A percentile compares a stretch with the other conserved stretches of the same genome.
Conservation (phyloP, 2,329 filamentous ascomycete genomes). For the Paramyrothecium sp. region DNA sequence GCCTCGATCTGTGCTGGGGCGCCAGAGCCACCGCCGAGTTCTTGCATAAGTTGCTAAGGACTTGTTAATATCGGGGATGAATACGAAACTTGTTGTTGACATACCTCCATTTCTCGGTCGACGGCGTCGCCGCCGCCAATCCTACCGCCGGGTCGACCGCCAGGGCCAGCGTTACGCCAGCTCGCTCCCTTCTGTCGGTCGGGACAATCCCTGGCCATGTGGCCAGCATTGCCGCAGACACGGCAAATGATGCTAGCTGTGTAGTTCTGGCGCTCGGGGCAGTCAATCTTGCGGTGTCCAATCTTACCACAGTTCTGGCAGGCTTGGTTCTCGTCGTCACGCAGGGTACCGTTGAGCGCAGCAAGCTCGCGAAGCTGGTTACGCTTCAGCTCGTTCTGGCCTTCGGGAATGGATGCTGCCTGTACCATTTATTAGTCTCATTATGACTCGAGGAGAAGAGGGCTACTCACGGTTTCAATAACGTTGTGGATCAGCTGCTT, state of each 20-base stretch:
- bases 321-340: conserved; percentile 98
- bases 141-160: conserved; percentile 56
- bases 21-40: conserved; percentile 75
- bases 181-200: conserved; percentile 87
- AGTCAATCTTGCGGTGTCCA: conserved; percentile 98
- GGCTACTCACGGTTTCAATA: conserved; percentile 83
- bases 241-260: conserved; percentile 99
- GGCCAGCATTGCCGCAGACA: conserved; percentile 94
- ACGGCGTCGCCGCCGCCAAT: conserved; percentile 80
- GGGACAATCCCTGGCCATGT: conserved; percentile 97
- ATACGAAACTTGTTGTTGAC: conserved; percentile 24
- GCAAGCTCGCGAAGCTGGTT: conserved; percentile 98
- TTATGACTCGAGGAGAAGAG: conserved; percentile 18
- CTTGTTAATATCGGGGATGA: conserved; percentile 37
- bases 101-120: conserved; percentile 91
- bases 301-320: conserved; percentile 99
- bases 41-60: conserved; percentile 88
- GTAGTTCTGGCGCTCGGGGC: conserved; percentile 94
- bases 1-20: conserved; percentile 83
- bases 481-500: conserved; percentile 98
- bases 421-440: conserved; percentile 32
- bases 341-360: conserved; percentile 95
- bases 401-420: conserved; percentile 98
- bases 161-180: conserved; percentile 78
- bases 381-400: conserved; percentile 97